Evolutionary conservation across 2,329 filamentous ascomycete species (phyloP).

Genomic region (Penicillium sp.): DNA sequence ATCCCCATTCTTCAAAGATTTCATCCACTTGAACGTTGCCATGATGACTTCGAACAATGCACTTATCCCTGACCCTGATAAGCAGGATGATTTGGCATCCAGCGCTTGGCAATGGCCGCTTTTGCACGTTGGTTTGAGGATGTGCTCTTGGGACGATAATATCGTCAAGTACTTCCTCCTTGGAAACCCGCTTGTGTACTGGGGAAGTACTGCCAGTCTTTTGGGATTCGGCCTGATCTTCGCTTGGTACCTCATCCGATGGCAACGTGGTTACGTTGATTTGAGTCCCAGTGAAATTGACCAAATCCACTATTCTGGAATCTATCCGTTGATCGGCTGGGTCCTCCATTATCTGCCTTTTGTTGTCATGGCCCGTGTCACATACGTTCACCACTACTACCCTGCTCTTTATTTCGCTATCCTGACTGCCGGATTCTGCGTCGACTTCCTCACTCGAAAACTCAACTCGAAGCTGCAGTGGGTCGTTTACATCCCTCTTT

Average conservation of each 20-base stretch:
- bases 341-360: constrained; percentile 95
- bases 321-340: constrained; percentile 93
- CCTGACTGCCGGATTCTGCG: constrained; percentile 77
- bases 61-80: constrained; percentile 93
- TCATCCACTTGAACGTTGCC: constrained; percentile 94
- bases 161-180: constrained; percentile 98
- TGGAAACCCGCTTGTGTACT: constrained; percentile 94
- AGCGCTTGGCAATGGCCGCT: constrained; percentile 99
- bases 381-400: constrained; percentile 99
- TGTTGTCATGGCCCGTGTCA: constrained; percentile 95
- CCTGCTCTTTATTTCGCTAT: constrained; percentile 98
- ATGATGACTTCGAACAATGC: constrained; percentile 99
- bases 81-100: constrained; percentile 96
- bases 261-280: constrained; percentile 91
- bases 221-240: constrained; percentile 68
- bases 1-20: constrained; percentile 96
- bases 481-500: constrained; percentile 69
- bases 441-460: constrained; percentile 75
- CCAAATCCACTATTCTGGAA: constrained; percentile 86
- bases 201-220: constrained; percentile 80
- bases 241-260: constrained; percentile 82
- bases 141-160: constrained; percentile 97
- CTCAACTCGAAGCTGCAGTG: constrained; percentile 62
- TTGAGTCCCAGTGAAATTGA: constrained; percentile 77
- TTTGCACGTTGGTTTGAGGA: constrained; percentile 88